phyloP scores from a whole-genome alignment of 2,329 filamentous ascomycete genomes.

The Botryosphaeria agaves region DNA sequence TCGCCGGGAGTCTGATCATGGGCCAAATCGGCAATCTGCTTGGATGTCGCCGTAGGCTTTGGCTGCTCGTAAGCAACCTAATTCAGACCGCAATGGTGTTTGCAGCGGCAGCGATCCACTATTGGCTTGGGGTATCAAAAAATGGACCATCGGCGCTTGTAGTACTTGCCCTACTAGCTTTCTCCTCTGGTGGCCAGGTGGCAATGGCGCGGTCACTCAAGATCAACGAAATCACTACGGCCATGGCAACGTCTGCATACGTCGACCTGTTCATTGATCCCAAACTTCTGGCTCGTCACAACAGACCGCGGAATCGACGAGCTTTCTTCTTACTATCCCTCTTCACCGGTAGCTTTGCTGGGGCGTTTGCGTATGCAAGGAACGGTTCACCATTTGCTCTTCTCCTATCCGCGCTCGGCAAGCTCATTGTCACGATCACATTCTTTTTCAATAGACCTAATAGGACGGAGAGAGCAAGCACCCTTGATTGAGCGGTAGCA shows the following conservation, averaged over 20 bases:
- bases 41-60: conserved; percentile 32
- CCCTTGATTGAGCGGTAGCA: too few relatives aligned
- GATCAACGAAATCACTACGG: conserved; percentile 45
- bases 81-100: conserved; percentile 39
- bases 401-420: background rate
- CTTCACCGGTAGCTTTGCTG: conserved; percentile 31
- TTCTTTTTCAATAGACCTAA: background rate
- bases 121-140: conserved; percentile 18
- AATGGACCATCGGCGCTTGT: conserved; percentile 22
- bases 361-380: conserved; percentile 25
- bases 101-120: conserved; percentile 32
- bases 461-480: too few relatives aligned
- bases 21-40: conserved; percentile 39
- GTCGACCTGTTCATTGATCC: conserved; percentile 41
- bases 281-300: conserved; percentile 27
- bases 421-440: background rate
- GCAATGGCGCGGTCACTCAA: conserved; percentile 36
- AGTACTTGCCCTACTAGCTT: conserved; percentile 34
- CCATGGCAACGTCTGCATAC: conserved; percentile 48
- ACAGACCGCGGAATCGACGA: conserved; percentile 33
- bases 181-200: conserved; percentile 40
- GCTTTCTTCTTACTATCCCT: conserved; percentile 32
- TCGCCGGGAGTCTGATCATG: conserved; percentile 35
- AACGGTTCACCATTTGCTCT: background rate
- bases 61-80: conserved; percentile 36